Evolutionary conservation across 2,329 filamentous ascomycete species (phyloP), one percentile per base, ranked within the genome.

Genomic region (Malbranchea zuffiana): DNA sequence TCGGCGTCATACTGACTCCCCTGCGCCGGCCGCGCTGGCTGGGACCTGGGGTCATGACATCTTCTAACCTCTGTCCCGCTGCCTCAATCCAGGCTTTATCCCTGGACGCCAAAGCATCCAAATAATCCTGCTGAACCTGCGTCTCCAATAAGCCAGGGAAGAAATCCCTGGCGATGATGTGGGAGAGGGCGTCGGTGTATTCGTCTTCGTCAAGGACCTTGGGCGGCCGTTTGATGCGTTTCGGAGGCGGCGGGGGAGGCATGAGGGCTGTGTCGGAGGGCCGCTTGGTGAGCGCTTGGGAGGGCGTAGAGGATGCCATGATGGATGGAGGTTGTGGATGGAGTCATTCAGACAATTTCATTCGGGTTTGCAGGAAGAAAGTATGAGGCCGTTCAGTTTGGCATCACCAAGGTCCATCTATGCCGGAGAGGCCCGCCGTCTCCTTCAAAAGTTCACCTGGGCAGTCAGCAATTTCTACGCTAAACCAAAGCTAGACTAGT

Each of bases 81-180:
- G 78, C 85, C 11, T 77, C 72, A 45, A 96, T 95, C 88, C 90
- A 96, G 47, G 74, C 72, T 34, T 72, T 66, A 59, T 98, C 79
- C 40, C 80, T 80, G 11, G 87, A 93, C 6, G 93, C 86, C 6
- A 96, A 63, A 0, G 90, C 90, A 52, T 92, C 80, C 19, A 98
- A 68, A 49, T 95, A 96, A 51, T 98, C 90, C 55, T 86, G 79
- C 57, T 95, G 86, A 1, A 80, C 80, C 50, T 93, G 78, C 10
- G 78, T 79, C 56, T 96, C 86, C 3, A 87, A 66, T 0, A 98
- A 69, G 0, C 88, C 90, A 0, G 90, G 90, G 52, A 96, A 98
- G 67, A 93, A 98, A 67, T 98, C 90, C 47, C 90, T 78, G 6
- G 85, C 84, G 45, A 98, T 94, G 54, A 98, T 96, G 49, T 90